A percentile compares a stretch with the other conserved stretches of the same genome.
Evolutionary conservation across 2,329 filamentous ascomycete species (phyloP).

Genomic region (Alternaria gansuensis): DNA sequence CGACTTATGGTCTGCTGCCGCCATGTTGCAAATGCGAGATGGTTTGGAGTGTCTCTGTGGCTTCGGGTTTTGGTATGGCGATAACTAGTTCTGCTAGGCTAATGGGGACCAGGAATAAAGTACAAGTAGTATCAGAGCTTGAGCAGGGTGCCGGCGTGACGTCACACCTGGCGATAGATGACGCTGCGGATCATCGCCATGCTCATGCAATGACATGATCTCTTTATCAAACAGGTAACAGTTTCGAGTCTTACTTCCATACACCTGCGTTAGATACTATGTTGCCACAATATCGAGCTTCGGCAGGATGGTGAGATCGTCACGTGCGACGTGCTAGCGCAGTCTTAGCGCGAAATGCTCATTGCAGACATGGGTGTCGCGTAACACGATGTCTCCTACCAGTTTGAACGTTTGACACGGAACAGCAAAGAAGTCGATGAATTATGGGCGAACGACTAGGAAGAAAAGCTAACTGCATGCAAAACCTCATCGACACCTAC

Average conservation of each 20-base stretch:
- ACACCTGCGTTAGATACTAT: background rate
- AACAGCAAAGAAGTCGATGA: no score
- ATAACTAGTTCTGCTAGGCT: background rate
- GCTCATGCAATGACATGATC: no score
- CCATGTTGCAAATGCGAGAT: conserved; percentile 2
- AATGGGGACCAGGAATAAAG: background rate
- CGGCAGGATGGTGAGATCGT: background rate
- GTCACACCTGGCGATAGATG: background rate
- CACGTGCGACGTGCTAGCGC: background rate
- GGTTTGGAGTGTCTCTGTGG: background rate
- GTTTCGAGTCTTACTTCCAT: background rate
- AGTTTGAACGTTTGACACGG: background rate
- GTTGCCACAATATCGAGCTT: background rate
- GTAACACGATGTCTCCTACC: background rate
- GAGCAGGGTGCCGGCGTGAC: background rate
- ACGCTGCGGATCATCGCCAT: background rate
- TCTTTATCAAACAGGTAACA: background rate
- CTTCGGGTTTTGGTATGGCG: background rate
- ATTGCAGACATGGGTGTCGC: background rate
- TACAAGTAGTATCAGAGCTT: background rate
- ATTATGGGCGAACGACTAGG: background rate
- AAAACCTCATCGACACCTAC: background rate
- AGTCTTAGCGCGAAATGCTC: background rate
- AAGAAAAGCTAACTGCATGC: background rate
- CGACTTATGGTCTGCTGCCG: conserved; percentile 9